Conservation (phyloP, 2,329 filamentous ascomycete species). For the Xylariomycetidae sp. region DNA sequence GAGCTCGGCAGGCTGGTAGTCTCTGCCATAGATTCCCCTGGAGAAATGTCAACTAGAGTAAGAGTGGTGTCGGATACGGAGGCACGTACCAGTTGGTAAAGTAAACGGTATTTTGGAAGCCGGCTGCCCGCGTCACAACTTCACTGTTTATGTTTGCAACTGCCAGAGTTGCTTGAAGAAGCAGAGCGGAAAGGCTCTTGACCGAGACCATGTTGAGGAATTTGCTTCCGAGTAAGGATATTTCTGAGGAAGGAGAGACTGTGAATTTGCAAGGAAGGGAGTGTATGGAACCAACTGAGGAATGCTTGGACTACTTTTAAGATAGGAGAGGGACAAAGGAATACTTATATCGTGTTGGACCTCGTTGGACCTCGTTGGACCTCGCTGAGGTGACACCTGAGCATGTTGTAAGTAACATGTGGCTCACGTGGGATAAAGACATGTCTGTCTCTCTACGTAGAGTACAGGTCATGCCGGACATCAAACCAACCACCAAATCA, state of each 20-base stretch:
- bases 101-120: slow-evolving; percentile 42
- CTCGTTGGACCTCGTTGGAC: too few relatives aligned
- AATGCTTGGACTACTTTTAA: slow-evolving; percentile 6
- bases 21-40: slow-evolving; percentile 69
- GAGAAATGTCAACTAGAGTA: slow-evolving; percentile 2
- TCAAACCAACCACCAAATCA: too few relatives aligned
- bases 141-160: slow-evolving; percentile 15
- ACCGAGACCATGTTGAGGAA: slow-evolving; percentile 20
- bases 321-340: background rate
- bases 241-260: slow-evolving; percentile 4
- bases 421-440: too few relatives aligned
- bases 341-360: too few relatives aligned
- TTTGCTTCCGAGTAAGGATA: slow-evolving; percentile 7
- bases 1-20: slow-evolving; percentile 67
- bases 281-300: slow-evolving; percentile 2
- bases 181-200: slow-evolving; percentile 16
- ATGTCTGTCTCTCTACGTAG: too few relatives aligned
- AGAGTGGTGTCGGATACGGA: background rate
- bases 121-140: slow-evolving; percentile 17
- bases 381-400: too few relatives aligned
- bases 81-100: slow-evolving; percentile 43
- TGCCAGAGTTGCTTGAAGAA: slow-evolving; percentile 21
- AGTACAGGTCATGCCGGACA: too few relatives aligned
- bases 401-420: too few relatives aligned
- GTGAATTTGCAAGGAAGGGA: background rate